Conservation (phyloP, 306 rosid genomes). For the Clitoria ternatea region DNA sequence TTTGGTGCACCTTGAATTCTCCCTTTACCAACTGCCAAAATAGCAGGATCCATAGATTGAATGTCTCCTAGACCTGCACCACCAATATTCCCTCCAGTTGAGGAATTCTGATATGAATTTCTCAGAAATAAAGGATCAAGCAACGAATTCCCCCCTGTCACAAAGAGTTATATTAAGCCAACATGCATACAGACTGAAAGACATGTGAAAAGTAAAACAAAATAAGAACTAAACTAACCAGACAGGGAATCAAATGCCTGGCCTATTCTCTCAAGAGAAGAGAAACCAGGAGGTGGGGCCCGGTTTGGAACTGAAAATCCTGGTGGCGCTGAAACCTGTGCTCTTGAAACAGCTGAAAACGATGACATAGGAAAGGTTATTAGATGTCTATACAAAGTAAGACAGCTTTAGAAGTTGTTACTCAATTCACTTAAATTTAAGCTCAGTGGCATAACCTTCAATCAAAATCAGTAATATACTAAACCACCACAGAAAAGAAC, state of each 20-base stretch:
- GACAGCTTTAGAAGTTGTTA: not conserved
- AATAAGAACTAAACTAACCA: slow-evolving; percentile 54
- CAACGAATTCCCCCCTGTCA: slow-evolving; percentile 72
- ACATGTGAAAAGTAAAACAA: not conserved
- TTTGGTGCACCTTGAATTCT: slow-evolving; percentile 61
- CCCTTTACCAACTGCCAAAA: slow-evolving; percentile 88
- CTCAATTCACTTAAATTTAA: not conserved
- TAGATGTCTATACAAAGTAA: not conserved
- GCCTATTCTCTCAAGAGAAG: slow-evolving; percentile 69
- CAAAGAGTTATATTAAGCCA: not conserved
- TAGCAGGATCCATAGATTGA: slow-evolving; percentile 91
- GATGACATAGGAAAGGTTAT: slow-evolving; percentile 16
- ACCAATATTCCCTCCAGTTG: slow-evolving; percentile 52
- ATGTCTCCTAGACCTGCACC: slow-evolving; percentile 54
- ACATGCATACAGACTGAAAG: not conserved
- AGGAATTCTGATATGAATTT: slow-evolving; percentile 57
- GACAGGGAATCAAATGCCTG: slow-evolving; percentile 57
- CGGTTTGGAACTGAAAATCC: slow-evolving; percentile 79
- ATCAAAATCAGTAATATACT: not conserved
- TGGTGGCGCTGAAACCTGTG: slow-evolving; percentile 83
- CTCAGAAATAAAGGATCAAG: slow-evolving; percentile 50
- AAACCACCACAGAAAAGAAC: not conserved
- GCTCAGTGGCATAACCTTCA: not conserved
- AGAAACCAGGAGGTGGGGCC: slow-evolving; percentile 87
- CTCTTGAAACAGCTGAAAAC: slow-evolving; percentile 57